phyloP scores from a whole-genome alignment of 1,284 basidiomycete species.

The Cutaneotrichosporon cutaneum region DNA sequence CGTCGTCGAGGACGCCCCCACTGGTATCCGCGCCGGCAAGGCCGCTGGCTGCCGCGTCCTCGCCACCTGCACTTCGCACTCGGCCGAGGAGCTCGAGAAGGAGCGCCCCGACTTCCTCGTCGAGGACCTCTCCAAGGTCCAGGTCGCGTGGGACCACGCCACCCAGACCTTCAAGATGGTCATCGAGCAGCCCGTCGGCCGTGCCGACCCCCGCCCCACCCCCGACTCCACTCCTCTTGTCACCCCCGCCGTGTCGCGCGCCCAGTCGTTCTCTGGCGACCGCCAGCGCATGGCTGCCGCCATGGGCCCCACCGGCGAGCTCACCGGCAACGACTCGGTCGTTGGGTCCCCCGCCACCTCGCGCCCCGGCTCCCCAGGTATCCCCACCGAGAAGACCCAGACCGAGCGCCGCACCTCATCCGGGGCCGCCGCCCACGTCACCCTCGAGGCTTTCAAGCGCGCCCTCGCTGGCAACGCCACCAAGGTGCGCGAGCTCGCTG shows the following conservation, averaged over 20 bases:
- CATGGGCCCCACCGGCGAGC: conserved; percentile 34
- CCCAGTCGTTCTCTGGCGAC: conserved; percentile 46
- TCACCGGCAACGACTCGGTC: conserved; percentile 52
- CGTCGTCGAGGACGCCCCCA: conserved; percentile 56
- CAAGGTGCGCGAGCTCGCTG: conserved; percentile 21
- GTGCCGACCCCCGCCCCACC: conserved; percentile 44
- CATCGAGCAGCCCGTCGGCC: conserved; percentile 52
- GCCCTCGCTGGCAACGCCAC: conserved; percentile 47
- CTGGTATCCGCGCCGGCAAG: conserved; percentile 54
- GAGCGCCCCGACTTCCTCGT: conserved; percentile 55
- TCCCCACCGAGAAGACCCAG: conserved; percentile 28
- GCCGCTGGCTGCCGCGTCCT: conserved; percentile 54
- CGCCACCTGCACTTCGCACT: conserved; percentile 55
- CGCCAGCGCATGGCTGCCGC: conserved; percentile 21
- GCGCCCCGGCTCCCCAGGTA: conserved; percentile 43
- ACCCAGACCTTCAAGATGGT: conserved; percentile 48
- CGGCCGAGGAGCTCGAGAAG: conserved; percentile 50
- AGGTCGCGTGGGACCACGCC: conserved; percentile 45
- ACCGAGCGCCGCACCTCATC: conserved; percentile 32
- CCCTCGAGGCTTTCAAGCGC: conserved; percentile 51
- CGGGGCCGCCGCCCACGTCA: conserved; percentile 32
- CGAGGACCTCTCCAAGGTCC: conserved; percentile 51
- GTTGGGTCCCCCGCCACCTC: conserved; percentile 45
- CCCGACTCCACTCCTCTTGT: conserved; percentile 52
- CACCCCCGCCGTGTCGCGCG: conserved; percentile 50